These are phyloP conservation scores for Xylaria digitata DNA, from an alignment of 2,329 filamentous ascomycete species.

Conservation along the genomic window DNA sequence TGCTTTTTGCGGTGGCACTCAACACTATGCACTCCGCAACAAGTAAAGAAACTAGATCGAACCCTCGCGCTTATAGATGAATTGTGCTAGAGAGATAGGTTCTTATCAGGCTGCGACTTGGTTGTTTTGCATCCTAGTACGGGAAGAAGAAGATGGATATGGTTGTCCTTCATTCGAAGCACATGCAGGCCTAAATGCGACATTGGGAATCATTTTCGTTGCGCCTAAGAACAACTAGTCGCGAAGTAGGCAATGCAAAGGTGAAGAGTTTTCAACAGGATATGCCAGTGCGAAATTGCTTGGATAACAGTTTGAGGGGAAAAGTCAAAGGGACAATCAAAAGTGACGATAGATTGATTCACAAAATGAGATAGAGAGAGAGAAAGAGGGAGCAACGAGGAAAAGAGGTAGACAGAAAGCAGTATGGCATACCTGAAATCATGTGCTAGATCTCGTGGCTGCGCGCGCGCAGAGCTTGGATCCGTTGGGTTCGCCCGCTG, in stretches of 20 bases:
- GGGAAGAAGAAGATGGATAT: slow-evolving; percentile 1
- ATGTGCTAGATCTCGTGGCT: slow-evolving; percentile 49
- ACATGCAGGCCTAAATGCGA: slow-evolving; percentile 30
- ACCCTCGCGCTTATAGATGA: background rate
- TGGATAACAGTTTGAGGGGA: background rate
- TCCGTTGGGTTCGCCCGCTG: slow-evolving; percentile 42
- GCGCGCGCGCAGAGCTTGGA: slow-evolving; percentile 45
- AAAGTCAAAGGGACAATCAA: background rate
- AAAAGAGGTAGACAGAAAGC: slow-evolving; percentile 4
- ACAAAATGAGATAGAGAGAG: background rate
- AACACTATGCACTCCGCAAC: slow-evolving; percentile 19
- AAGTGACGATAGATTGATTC: slow-evolving; percentile 17
- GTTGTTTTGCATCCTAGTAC: slow-evolving; percentile 14
- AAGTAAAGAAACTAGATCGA: slow-evolving; percentile 3
- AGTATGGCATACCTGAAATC: slow-evolving; percentile 45
- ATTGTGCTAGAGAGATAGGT: slow-evolving; percentile 5
- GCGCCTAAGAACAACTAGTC: slow-evolving; percentile 13
- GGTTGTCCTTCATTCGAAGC: slow-evolving; percentile 30
- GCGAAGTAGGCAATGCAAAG: slow-evolving; percentile 17
- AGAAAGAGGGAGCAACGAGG: background rate
- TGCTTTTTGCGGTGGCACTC: slow-evolving; percentile 15
- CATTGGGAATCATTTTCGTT: slow-evolving; percentile 24
- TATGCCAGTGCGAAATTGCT: slow-evolving; percentile 10
- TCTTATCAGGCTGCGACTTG: slow-evolving; percentile 17
- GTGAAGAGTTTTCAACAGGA: slow-evolving; percentile 24